These are phyloP conservation scores for Dothistroma pini DNA, from an alignment of 2,329 filamentous ascomycete genomes.

Conservation along the genomic window DNA sequence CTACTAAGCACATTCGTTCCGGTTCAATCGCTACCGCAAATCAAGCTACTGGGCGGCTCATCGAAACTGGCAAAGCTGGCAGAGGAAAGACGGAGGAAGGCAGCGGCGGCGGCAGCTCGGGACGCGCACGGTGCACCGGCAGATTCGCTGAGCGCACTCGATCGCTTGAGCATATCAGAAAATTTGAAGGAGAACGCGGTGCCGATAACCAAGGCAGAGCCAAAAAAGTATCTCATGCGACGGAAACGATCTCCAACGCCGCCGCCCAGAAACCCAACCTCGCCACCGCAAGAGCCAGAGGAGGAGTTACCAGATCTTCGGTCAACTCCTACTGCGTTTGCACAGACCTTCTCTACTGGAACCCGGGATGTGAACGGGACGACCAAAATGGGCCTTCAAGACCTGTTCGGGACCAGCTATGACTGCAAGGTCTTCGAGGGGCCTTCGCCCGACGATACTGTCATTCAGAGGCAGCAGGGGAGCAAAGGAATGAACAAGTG, in stretches of 20 bases:
- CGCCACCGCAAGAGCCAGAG: slow-evolving; percentile 26
- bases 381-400: slow-evolving; percentile 21
- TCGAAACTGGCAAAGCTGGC: slow-evolving; percentile 91
- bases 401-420: slow-evolving; percentile 26
- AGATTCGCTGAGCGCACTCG: slow-evolving; percentile 42
- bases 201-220: slow-evolving; percentile 53
- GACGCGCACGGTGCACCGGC: slow-evolving; percentile 11
- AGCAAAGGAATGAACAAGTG: slow-evolving; percentile 34
- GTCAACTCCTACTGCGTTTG: slow-evolving; percentile 32
- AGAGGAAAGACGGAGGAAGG: slow-evolving; percentile 79
- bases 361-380: slow-evolving; percentile 3
- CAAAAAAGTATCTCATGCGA: slow-evolving; percentile 55
- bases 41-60: slow-evolving; percentile 75
- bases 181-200: slow-evolving; percentile 26
- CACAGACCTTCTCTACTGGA: slow-evolving; percentile 24
- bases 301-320: slow-evolving; percentile 29
- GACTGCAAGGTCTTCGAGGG: slow-evolving; percentile 27
- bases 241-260: slow-evolving; percentile 31
- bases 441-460: slow-evolving; percentile 34
- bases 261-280: slow-evolving; percentile 28
- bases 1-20: slow-evolving; percentile 60
- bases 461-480: slow-evolving; percentile 28
- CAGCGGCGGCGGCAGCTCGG: slow-evolving; percentile 55
- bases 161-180: slow-evolving; percentile 38
- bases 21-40: slow-evolving; percentile 56